Base-by-base conservation (phyloP, 169 alveolate genomes). In the Pseudocohnilembus persalinus region DNA sequence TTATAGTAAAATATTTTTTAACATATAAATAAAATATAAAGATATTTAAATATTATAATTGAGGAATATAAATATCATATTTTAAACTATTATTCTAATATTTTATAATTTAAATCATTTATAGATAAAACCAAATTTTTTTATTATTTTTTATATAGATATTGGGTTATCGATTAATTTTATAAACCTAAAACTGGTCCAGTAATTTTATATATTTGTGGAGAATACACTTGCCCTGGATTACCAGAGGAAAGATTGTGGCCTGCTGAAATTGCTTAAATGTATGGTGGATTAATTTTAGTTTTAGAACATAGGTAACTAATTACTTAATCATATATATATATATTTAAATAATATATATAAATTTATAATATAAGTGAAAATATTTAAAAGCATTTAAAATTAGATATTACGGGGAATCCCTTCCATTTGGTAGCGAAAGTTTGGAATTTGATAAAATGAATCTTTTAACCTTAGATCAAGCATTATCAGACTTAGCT, bases 341-440 rank as follows among this genome's bases (percentile, higher is more conserved):
- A 49, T 11, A 49, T 49, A 20, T 20, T 11, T 4, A 20, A 49
- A 49, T 49, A 11, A 49, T 11, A 49, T 49, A 49, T 11, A 49
- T 49, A 49, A 11, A 49, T 49, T 11, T 49, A 11, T 11, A 20
- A 11, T 11, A 49, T 11, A 49, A 49, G 20, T 49, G 68, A 49
- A 49, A 11, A 11, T 49, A 49, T 49, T 11, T n/a, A n/a, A n/a
- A n/a, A n/a, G n/a, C n/a, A 75, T 31, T 75, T 26, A 64, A 75
- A 31, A 75, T 75, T 63, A 77, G 82, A 34, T 77, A 77, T 33
- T 0, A 77, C 33, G 82, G 82, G 33, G 4, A 77, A 34, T 77
- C 82, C 0, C 27, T 33, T 25, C 82, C 82, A 20, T 77, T 33
- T 33, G 27, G 74, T 20, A 33, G 72, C 1, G 33, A 33, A 24